Base-by-base conservation (phyloP, 805 yeast species). In the Starmerella potacharoeniae region DNA sequence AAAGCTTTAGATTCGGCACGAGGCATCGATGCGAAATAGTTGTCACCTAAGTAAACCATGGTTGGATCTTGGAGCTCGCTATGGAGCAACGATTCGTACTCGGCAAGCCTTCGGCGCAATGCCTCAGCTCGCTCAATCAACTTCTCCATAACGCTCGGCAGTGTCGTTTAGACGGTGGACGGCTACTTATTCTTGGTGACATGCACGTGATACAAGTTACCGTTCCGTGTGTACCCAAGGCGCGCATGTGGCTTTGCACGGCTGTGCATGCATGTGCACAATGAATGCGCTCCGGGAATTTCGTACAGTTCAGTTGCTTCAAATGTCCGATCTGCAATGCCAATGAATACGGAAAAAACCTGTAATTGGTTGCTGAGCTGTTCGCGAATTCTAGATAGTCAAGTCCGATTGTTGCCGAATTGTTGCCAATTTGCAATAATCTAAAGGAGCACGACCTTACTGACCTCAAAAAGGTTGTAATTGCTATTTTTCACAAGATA, bases 31-130 rank as follows among this genome's bases (percentile, higher is more conserved):
- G 60, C 66, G 50, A 67, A 67, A 49, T 64, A 67, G 34, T 64
- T 65, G 43, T 63, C 68, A 11, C 71, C 71, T 1, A 68, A 40
- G 44, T 64, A 54, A 7, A 66, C 60, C 6, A 58, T 56, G 42
- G 58, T 58, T 22, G 52, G 49, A 30, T 52, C 58, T 2, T 44
- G 37, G 2, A 58, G 37, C 7, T 40, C n/a, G 7, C 34, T 28
- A 1, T 16, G 22, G 11, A 47, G 29, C 7, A 61, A 48, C 8
- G 22, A 41, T n/a, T 39, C 43, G 43, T 55, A 61, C 47, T 56
- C 59, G 9, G 47, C 55, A 51, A 44, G 46, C 17, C 39, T 53
- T 39, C 28, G 30, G 33, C 16, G 39, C 30, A 51, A 41, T n/a
- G 35, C 31, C 51, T 14, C 43, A 37, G 42, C 22, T 46, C 51